phyloP scores from a whole-genome alignment of 306 rosid species.

The Quercus suber region DNA sequence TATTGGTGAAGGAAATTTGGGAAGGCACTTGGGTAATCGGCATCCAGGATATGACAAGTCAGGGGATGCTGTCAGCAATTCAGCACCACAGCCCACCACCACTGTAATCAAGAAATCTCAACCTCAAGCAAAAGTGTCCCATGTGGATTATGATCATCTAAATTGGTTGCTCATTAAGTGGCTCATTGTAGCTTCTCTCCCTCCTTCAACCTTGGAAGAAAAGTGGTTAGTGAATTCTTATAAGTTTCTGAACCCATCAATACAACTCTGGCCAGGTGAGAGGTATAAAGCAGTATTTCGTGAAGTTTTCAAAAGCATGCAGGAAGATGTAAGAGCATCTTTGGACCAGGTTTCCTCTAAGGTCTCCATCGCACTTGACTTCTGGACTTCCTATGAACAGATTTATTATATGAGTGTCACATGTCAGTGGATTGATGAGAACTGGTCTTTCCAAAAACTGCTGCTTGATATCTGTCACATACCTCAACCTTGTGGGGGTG shows the following conservation, averaged over 20 bases:
- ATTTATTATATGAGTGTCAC: constrained; percentile 81
- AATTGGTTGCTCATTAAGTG: constrained; percentile 92
- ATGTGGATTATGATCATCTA: constrained; percentile 81
- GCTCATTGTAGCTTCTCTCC: constrained; percentile 80
- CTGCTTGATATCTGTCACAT: constrained; percentile 84
- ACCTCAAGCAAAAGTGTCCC: constrained; percentile 58
- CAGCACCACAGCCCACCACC: constrained; percentile 37
- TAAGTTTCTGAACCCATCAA: constrained; percentile 78
- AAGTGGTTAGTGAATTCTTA: constrained; percentile 80
- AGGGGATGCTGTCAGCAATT: constrained; percentile 50
- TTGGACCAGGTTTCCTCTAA: constrained; percentile 74
- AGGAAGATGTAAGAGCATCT: constrained; percentile 70
- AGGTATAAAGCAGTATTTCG: constrained; percentile 59
- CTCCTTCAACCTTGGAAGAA: constrained; percentile 86
- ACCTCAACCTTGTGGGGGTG: constrained; percentile 73
- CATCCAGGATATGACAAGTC: constrained; percentile 93
- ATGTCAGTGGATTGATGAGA: constrained; percentile 90
- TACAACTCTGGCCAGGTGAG: constrained; percentile 84
- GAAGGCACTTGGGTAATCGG: constrained; percentile 89
- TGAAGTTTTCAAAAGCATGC: constrained; percentile 83
- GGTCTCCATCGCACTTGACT: constrained; percentile 80
- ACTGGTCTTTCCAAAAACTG: constrained; percentile 81
- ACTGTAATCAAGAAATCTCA: constrained; percentile 59
- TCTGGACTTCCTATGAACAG: constrained; percentile 90
- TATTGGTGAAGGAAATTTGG: constrained; percentile 74